Percentiles rank a stretch among this genome's conserved stretches.
Conservation (phyloP, 495 filamentous ascomycete genomes). For the Paragyromitra xinjiangensis region DNA sequence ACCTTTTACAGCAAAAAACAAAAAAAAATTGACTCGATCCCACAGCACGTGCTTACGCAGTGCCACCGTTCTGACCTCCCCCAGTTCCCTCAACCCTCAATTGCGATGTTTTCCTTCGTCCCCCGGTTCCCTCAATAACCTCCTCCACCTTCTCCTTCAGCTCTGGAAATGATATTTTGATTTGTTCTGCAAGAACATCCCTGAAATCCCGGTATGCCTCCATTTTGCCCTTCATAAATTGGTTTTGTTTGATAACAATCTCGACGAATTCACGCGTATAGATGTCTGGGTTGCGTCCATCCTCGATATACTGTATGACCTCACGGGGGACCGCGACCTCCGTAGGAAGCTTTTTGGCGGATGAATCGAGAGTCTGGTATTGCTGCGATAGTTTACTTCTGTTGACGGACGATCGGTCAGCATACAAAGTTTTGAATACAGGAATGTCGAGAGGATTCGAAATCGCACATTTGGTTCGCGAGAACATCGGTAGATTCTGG, state of each 20-base stretch:
- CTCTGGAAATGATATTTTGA: slow-evolving; percentile 80
- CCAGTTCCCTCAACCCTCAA: slow-evolving; percentile 7
- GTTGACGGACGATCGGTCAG: slow-evolving; percentile 58
- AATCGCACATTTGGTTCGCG: slow-evolving; percentile 60
- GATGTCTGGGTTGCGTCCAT: slow-evolving; percentile 94
- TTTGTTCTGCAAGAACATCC: slow-evolving; percentile 82
- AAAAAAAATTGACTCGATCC: background rate
- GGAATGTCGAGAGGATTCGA: slow-evolving; percentile 48
- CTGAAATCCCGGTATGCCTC: slow-evolving; percentile 81
- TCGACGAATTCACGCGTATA: slow-evolving; percentile 98
- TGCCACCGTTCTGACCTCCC: slow-evolving; percentile 36
- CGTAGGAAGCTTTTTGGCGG: slow-evolving; percentile 62
- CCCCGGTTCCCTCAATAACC: slow-evolving; percentile 66
- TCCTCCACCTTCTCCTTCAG: slow-evolving; percentile 72
- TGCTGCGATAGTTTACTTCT: slow-evolving; percentile 59
- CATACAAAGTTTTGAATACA: slow-evolving; percentile 31
- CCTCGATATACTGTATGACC: slow-evolving; percentile 91
- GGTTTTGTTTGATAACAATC: slow-evolving; percentile 82
- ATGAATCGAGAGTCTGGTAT: slow-evolving; percentile 62
- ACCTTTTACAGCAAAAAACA: background rate
- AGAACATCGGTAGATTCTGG: slow-evolving; percentile 63
- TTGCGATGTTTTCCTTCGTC: slow-evolving; percentile 37
- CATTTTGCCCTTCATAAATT: slow-evolving; percentile 82
- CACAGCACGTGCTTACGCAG: background rate
- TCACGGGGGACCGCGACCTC: slow-evolving; percentile 75